Percentiles rank a stretch among this genome's conserved stretches.
Evolutionary conservation across 2,329 filamentous ascomycete genomes (phyloP).

Genomic region (Nigrospora osmanthi): DNA sequence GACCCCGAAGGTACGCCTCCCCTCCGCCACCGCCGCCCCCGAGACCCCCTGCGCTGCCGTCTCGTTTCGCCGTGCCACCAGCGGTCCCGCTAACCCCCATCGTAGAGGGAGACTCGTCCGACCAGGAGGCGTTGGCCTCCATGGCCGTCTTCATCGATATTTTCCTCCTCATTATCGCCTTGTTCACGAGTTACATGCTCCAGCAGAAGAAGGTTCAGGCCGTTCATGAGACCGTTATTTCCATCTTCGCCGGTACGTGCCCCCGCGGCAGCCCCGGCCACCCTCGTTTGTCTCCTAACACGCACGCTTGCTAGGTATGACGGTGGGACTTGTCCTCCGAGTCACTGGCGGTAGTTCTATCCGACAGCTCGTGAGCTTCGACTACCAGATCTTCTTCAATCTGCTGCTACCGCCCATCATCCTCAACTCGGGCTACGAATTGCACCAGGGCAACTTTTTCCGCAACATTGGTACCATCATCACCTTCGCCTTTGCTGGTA

Average conservation of each 20-base stretch:
- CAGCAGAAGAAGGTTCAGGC: conserved; percentile 97
- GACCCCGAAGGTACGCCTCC: conserved; percentile 35
- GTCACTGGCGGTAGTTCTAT: conserved; percentile 76
- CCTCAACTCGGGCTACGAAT: conserved; percentile 89
- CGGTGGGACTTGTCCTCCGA: conserved; percentile 81
- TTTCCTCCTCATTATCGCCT: conserved; percentile 82
- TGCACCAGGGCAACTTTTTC: conserved; percentile 99
- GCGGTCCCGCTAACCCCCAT: conserved; percentile 22
- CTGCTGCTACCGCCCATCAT: conserved; percentile 97
- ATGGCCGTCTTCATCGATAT: conserved; percentile 98
- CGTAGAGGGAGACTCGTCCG: conserved; percentile 64
- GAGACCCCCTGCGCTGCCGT: no score
- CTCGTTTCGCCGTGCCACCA: not conserved
- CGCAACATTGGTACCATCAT: conserved; percentile 95
- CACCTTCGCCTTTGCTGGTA: conserved; percentile 95
- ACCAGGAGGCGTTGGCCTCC: conserved; percentile 92
- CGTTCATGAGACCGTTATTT: conserved; percentile 95
- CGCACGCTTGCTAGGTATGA: conserved; percentile 63
- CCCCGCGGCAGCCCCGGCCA: not conserved
- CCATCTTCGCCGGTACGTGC: conserved; percentile 79
- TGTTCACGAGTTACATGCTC: conserved; percentile 94
- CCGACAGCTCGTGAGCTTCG: conserved; percentile 86
- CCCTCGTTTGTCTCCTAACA: conserved; percentile 5
- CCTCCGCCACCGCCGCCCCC: not conserved
- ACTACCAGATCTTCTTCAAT: conserved; percentile 99